phyloP scores from a whole-genome alignment of 192 early-diverging fungal species.

The Linnemannia schmuckeri region DNA sequence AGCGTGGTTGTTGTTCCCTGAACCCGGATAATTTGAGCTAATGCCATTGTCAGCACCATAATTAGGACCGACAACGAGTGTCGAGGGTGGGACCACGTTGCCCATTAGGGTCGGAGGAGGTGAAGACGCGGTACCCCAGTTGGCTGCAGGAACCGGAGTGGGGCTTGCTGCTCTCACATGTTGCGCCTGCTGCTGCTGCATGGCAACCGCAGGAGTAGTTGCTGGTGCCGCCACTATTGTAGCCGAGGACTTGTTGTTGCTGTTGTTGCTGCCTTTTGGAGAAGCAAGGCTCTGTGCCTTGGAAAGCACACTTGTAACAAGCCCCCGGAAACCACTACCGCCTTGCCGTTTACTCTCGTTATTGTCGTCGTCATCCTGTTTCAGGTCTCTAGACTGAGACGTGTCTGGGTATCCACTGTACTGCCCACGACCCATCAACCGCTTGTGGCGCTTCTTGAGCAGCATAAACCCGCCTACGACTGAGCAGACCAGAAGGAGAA shows the following conservation, averaged over 20 bases:
- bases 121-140: neutral
- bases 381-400: neutral
- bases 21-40: neutral
- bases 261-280: neutral
- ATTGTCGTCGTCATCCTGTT: neutral
- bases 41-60: neutral
- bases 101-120: neutral
- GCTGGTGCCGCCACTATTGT: neutral
- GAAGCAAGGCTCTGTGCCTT: neutral
- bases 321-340: neutral
- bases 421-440: constrained; percentile 30
- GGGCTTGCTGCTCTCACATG: neutral
- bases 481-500: constrained; percentile 29
- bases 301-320: neutral
- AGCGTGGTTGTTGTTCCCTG: constrained; percentile 9
- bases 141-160: neutral
- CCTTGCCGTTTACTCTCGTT: neutral
- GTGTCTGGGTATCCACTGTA: constrained; percentile 14
- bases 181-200: neutral
- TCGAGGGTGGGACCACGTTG: neutral
- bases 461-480: constrained; percentile 26
- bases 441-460: constrained; percentile 37
- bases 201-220: neutral
- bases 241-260: neutral
- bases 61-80: neutral